Percentiles rank a stretch among this genome's conserved stretches.
phyloP scores from a whole-genome alignment of 257 asterid species.

The Solanum ahanhuiri region DNA sequence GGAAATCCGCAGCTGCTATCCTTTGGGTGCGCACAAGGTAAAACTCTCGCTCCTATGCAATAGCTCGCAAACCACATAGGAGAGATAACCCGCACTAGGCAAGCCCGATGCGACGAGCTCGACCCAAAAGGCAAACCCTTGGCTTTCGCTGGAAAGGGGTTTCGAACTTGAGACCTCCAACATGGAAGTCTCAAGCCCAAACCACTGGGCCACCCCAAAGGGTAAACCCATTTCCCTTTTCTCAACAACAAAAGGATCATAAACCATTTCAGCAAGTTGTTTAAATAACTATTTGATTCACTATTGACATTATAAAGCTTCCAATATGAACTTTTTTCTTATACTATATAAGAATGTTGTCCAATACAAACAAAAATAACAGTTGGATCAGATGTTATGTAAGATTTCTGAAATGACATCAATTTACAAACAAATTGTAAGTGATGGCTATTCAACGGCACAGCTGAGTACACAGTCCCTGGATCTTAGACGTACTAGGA shows the following conservation, averaged over 20 bases:
- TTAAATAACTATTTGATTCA: neutral
- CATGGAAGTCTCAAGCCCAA: too few species aligned
- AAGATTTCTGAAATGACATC: neutral
- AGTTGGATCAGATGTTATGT: neutral
- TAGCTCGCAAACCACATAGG: too few species aligned
- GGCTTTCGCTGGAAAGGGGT: too few species aligned
- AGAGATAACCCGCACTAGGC: too few species aligned
- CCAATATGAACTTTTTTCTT: neutral
- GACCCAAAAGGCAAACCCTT: too few species aligned
- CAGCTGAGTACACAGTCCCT: slow-evolving; percentile 70
- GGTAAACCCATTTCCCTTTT: neutral
- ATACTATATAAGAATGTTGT: neutral
- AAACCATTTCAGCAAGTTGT: neutral
- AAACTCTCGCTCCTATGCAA: too few species aligned
- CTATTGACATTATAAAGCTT: neutral
- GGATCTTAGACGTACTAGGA: slow-evolving; percentile 47
- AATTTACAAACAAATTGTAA: neutral
- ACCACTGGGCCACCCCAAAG: too few species aligned
- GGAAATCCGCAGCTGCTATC: rapidly evolving
- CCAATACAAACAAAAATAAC: neutral
- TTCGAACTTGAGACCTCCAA: too few species aligned
- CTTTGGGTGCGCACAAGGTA: too few species aligned
- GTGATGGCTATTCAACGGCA: slow-evolving; percentile 34
- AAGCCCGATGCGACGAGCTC: too few species aligned
- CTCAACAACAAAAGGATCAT: neutral